phyloP scores from a whole-genome alignment of 768 basidiomycete genomes.

The Hericium rajendrae region DNA sequence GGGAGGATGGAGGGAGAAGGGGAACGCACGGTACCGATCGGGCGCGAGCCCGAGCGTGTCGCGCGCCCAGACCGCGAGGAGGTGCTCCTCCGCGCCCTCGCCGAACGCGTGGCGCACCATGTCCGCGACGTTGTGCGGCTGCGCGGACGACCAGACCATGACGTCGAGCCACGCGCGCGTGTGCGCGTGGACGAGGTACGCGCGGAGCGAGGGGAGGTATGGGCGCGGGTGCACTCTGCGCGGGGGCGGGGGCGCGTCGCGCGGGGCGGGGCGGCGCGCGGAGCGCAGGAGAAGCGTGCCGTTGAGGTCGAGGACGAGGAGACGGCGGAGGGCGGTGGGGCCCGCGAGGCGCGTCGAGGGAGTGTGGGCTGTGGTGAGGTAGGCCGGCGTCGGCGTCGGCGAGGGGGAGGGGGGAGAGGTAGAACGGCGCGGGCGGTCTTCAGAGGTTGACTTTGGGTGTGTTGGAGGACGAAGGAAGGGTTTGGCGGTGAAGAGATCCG shows the following conservation, averaged over 20 bases:
- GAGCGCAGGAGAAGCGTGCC: conserved; percentile 63
- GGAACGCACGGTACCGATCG: conserved; percentile 55
- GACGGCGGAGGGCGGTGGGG: conserved; percentile 35
- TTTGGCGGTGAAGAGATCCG: no score
- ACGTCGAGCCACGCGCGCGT: conserved; percentile 67
- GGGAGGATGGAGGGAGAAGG: not conserved
- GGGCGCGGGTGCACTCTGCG: conserved; percentile 50
- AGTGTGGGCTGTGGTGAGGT: conserved; percentile 25
- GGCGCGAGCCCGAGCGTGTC: conserved; percentile 62
- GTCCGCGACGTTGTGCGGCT: conserved; percentile 65
- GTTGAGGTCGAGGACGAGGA: conserved; percentile 69
- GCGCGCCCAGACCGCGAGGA: conserved; percentile 64
- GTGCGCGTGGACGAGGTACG: conserved; percentile 51
- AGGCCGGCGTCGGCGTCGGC: conserved; percentile 24
- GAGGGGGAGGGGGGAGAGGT: not conserved
- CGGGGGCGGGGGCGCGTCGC: conserved; percentile 6
- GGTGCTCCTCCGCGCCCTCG: conserved; percentile 28
- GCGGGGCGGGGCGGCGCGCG: conserved; percentile 16
- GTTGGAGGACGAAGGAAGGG: no score
- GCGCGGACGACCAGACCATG: conserved; percentile 87
- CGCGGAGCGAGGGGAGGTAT: conserved; percentile 50
- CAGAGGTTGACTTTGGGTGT: no score
- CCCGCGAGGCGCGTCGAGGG: conserved; percentile 20
- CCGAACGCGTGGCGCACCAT: conserved; percentile 65
- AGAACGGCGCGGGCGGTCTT: not conserved